Evolutionary conservation across 495 filamentous ascomycete genomes (phyloP).

Genomic region (Penicillium waksmanii): DNA sequence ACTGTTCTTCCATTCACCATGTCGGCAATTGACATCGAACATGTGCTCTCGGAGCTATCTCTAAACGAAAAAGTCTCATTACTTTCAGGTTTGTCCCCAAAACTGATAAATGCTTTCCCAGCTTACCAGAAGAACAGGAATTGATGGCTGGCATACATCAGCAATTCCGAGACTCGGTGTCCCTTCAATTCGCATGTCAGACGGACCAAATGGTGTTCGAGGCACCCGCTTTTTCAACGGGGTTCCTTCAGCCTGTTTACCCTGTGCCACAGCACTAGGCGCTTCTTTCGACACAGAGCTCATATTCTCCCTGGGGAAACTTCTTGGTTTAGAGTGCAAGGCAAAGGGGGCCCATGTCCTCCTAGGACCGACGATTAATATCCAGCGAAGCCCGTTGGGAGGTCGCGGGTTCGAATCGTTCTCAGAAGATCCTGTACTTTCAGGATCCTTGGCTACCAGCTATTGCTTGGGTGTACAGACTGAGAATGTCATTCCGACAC

Average conservation of each 20-base stretch:
- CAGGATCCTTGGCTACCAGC: slow-evolving; percentile 61
- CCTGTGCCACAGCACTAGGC: slow-evolving; percentile 64
- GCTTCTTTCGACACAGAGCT: slow-evolving; percentile 66
- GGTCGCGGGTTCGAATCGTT: slow-evolving; percentile 74
- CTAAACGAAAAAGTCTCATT: slow-evolving; percentile 13
- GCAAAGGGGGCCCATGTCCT: slow-evolving; percentile 59
- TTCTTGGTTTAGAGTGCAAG: slow-evolving; percentile 38
- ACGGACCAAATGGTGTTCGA: slow-evolving; percentile 67
- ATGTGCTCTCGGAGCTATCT: slow-evolving; percentile 9
- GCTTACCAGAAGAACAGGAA: slow-evolving; percentile 37
- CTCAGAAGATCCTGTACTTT: slow-evolving; percentile 70
- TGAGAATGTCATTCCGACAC: slow-evolving; percentile 60
- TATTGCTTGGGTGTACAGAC: slow-evolving; percentile 66
- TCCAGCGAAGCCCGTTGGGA: slow-evolving; percentile 60
- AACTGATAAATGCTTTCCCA: neutral
- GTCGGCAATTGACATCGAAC: slow-evolving; percentile 7
- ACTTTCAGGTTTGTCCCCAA: slow-evolving; percentile 9
- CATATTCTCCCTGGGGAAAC: slow-evolving; percentile 54
- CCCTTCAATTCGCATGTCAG: slow-evolving; percentile 63
- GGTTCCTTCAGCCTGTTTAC: slow-evolving; percentile 58
- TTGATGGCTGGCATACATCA: slow-evolving; percentile 73
- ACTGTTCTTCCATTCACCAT: neutral
- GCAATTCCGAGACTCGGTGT: slow-evolving; percentile 64
- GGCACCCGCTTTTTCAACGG: slow-evolving; percentile 16
- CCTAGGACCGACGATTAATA: slow-evolving; percentile 73